Evolutionary conservation across 2,329 filamentous ascomycete species (phyloP).

Genomic region (Cercospora zeina): DNA sequence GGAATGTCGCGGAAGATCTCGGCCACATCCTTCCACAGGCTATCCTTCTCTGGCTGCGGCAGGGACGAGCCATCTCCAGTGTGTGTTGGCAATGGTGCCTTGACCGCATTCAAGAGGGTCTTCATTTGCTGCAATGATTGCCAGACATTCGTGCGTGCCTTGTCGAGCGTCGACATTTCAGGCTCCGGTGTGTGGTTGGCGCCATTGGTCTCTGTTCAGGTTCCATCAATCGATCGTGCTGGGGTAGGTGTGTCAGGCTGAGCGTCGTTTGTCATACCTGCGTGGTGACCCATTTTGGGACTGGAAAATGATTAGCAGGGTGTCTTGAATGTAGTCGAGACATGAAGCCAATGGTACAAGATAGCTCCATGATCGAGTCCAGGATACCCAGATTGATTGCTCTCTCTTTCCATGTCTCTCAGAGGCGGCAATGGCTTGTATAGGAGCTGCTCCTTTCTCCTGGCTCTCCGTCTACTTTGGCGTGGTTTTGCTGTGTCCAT

Average conservation of each 20-base stretch:
- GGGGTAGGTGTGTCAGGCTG: not conserved
- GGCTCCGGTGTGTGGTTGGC: slow-evolving; percentile 24
- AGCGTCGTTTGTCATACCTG: slow-evolving; percentile 15
- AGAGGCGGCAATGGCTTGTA: slow-evolving; percentile 13
- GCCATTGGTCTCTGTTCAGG: slow-evolving; percentile 18
- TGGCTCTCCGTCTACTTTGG: not conserved
- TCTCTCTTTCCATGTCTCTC: not conserved
- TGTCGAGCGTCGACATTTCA: slow-evolving; percentile 32
- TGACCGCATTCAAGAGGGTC: slow-evolving; percentile 37
- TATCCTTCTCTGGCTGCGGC: slow-evolving; percentile 35
- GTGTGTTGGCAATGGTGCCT: slow-evolving; percentile 40
- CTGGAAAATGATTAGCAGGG: slow-evolving; percentile 11
- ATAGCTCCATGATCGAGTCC: not conserved
- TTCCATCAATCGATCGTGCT: slow-evolving; percentile 4
- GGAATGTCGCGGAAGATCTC: slow-evolving; percentile 32
- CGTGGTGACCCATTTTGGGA: slow-evolving; percentile 10
- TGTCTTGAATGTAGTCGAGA: not conserved
- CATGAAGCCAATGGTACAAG: not conserved
- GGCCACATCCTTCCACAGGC: slow-evolving; percentile 26
- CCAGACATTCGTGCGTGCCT: slow-evolving; percentile 27
- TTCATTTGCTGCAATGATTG: slow-evolving; percentile 35
- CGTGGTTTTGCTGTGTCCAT: not conserved
- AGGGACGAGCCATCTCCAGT: slow-evolving; percentile 50
- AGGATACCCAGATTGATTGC: not conserved
- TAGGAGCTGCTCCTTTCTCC: slow-evolving; percentile 1